These are phyloP conservation scores for Erysimum pusillum DNA, from an alignment of 441 rosid genomes.

Conservation along the genomic window DNA sequence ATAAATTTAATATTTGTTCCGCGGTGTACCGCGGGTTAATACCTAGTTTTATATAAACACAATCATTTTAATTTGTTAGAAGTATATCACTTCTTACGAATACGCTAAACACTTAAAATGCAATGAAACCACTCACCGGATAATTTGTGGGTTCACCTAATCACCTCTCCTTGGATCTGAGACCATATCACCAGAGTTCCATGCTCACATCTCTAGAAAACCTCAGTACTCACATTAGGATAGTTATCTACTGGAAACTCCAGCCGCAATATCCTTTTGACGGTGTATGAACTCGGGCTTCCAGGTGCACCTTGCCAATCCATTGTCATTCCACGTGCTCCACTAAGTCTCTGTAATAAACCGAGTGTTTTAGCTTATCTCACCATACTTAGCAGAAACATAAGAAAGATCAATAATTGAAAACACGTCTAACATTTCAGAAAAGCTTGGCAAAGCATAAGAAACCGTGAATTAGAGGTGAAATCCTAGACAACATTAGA, in stretches of 20 bases:
- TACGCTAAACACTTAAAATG: no score
- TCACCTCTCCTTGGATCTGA: no score
- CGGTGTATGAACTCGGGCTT: constrained; percentile 91
- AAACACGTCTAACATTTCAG: neutral
- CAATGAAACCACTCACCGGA: no score
- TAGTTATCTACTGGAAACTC: constrained; percentile 92
- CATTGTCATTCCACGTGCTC: constrained; percentile 95
- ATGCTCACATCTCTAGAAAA: no score
- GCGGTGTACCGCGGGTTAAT: no score
- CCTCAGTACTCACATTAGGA: constrained; percentile 40
- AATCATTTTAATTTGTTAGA: no score
- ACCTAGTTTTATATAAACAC: no score
- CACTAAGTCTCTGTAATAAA: constrained; percentile 73
- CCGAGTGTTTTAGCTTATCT: constrained; percentile 16
- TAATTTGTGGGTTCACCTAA: no score
- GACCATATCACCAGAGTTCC: no score
- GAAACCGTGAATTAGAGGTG: neutral
- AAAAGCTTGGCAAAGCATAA: neutral
- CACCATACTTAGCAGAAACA: constrained; percentile 1
- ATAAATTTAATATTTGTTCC: no score
- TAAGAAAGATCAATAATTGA: neutral
- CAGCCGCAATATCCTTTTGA: constrained; percentile 92
- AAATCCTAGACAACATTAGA: neutral
- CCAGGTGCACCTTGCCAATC: constrained; percentile 99
- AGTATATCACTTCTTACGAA: no score